Base-by-base conservation (phyloP, 2,329 filamentous ascomycete genomes). In the Zasmidium angulare region DNA sequence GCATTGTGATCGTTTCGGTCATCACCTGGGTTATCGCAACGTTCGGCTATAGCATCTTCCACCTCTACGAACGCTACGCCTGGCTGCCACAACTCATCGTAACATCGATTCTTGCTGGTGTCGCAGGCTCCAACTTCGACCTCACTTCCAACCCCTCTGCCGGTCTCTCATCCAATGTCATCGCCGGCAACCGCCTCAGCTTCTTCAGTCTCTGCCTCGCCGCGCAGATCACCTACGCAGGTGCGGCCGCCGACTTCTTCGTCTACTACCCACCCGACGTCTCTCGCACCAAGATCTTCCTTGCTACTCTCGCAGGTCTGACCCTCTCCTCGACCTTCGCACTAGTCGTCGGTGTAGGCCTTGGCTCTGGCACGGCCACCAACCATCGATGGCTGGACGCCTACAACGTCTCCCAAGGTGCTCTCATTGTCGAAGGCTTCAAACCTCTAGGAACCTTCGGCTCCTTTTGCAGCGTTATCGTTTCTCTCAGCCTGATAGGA, bases 161-260 rank as follows among this genome's bases (percentile, higher is more conserved):
- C 0, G 84, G 82, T n/a, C 77, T 83, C 49, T 67, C 77, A 14
- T 9, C 50, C 1, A 72, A 78, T 47, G 84, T 83, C 1, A 68
- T 86, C 7, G 75, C 77, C 14, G 86, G 84, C 21, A 83, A 84
- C 61, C 77, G 83, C 2, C 76, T 91, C 29, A 88, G 86, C 3
- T 91, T 89, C 73, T 88, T 91, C 72, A 87, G 84, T 11, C 77
- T 91, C 50, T 89, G 84, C 64, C 77, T 89, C 12, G 86, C 86
- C 21, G 83, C 84, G 1, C 84, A 84, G 7, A 82, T 88, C 55
- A 87, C 85, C 1, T 90, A 88, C 70, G 77, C 83, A 1, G 83
- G 84, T 3, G 81, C 82, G 1, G 85, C 83, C n/a, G 84, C 84
- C 0, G 87, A 89, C 70, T 89, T 85, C 69, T 87, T 88, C 65